These are phyloP conservation scores for Ustilago nuda DNA, from an alignment of 1,284 basidiomycete species.

Conservation along the genomic window DNA sequence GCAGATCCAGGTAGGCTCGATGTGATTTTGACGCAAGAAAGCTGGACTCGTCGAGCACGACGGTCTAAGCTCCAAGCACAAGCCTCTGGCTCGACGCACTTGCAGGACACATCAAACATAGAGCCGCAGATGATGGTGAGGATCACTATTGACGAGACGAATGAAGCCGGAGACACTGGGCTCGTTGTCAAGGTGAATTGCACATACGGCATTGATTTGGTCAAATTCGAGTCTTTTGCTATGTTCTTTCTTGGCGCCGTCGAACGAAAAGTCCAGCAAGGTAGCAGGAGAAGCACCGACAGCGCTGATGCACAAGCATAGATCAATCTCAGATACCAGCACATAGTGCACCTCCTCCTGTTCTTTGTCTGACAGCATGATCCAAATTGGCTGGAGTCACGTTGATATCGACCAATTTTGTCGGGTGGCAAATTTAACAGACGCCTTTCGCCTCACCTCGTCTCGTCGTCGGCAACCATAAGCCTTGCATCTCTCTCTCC, in stretches of 20 bases:
- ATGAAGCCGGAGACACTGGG: slow-evolving; percentile 8
- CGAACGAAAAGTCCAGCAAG: slow-evolving; percentile 8
- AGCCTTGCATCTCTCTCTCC: not conserved
- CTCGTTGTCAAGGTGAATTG: slow-evolving; percentile 25
- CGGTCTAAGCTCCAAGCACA: slow-evolving; percentile 18
- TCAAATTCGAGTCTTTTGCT: slow-evolving; percentile 47
- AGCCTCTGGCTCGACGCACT: not conserved
- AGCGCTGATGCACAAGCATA: not conserved
- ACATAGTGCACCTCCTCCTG: not conserved
- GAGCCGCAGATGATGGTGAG: slow-evolving; percentile 25
- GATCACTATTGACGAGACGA: slow-evolving; percentile 12
- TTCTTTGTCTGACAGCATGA: not conserved
- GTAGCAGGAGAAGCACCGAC: not conserved
- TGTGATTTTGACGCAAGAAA: slow-evolving; percentile 15
- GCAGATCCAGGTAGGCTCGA: slow-evolving; percentile 7
- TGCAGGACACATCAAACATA: not conserved
- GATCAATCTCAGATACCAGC: not conserved
- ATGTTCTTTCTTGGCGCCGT: slow-evolving; percentile 34
- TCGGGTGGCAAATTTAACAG: slow-evolving; percentile 9
- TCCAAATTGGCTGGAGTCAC: slow-evolving; percentile 1
- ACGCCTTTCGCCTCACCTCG: not conserved
- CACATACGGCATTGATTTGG: slow-evolving; percentile 27
- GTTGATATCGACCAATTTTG: slow-evolving; percentile 17
- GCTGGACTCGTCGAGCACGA: slow-evolving; percentile 34
- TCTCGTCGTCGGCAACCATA: slow-evolving; percentile 2